Percentiles rank a stretch among this genome's conserved stretches.
Conservation (phyloP, 106 monocot genomes). For the Phalaenopsis aphrodite region DNA sequence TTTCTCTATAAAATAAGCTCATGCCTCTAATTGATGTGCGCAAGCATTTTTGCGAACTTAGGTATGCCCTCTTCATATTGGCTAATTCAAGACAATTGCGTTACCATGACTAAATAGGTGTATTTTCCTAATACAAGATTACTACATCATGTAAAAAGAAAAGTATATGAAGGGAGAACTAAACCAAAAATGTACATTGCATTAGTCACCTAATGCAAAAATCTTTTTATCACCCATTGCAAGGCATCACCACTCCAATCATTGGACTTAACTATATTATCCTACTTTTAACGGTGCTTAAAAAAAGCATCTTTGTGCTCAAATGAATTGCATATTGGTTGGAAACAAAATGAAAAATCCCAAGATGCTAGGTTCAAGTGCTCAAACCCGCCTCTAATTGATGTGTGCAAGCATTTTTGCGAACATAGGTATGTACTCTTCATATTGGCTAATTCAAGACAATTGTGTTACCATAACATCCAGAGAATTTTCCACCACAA, state of each 20-base stretch:
- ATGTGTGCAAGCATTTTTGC: background rate
- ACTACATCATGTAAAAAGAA: background rate
- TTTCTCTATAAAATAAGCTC: background rate
- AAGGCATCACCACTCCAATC: background rate
- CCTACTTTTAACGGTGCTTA: background rate
- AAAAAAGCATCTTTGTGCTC: too few relatives aligned
- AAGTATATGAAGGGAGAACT: background rate
- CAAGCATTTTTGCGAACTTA: background rate
- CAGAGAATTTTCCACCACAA: too few relatives aligned
- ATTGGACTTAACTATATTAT: background rate
- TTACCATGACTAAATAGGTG: background rate
- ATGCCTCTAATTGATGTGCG: background rate
- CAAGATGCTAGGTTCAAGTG: too few relatives aligned
- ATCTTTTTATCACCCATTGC: background rate
- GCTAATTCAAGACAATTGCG: background rate
- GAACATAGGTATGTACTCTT: background rate
- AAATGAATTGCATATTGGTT: too few relatives aligned
- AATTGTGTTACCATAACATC: background rate
- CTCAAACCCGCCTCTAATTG: background rate
- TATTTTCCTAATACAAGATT: background rate
- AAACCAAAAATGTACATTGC: background rate
- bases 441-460: background rate
- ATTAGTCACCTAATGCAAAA: background rate
- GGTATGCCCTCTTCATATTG: background rate
- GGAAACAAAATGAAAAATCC: too few relatives aligned